Conservation (phyloP, 768 basidiomycete genomes). For the Pulveroboletus sp. region DNA sequence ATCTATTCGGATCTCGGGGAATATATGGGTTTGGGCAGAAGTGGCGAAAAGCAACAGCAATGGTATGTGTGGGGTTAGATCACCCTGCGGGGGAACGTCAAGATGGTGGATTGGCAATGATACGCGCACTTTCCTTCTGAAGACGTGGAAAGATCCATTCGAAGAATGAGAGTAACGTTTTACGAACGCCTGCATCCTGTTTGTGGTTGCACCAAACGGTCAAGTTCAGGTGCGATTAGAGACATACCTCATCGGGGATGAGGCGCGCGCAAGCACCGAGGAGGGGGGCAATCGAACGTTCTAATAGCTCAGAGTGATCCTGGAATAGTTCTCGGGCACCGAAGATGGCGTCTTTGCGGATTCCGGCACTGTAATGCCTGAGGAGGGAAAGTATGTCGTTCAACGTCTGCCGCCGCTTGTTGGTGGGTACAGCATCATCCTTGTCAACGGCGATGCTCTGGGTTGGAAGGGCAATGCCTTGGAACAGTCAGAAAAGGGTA, state of each 20-base stretch:
- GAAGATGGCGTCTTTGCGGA: constrained; percentile 71
- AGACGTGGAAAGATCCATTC: constrained; percentile 68
- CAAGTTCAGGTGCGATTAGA: not conserved
- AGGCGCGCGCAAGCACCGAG: constrained; percentile 62
- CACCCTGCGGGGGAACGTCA: constrained; percentile 44
- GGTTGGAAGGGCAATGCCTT: constrained; percentile 85
- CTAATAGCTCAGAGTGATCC: constrained; percentile 52
- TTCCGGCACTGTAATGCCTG: constrained; percentile 79
- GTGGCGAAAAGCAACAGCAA: constrained; percentile 79
- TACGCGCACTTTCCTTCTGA: constrained; percentile 42
- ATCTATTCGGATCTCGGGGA: constrained; percentile 91
- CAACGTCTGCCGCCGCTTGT: constrained; percentile 70
- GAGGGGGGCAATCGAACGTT: constrained; percentile 49
- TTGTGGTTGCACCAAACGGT: not conserved
- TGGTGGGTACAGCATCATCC: constrained; percentile 58
- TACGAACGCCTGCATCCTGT: constrained; percentile 80
- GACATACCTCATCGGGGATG: constrained; percentile 75
- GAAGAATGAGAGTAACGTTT: constrained; percentile 62
- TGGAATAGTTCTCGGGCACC: constrained; percentile 73
- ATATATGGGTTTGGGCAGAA: constrained; percentile 91
- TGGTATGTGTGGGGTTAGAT: constrained; percentile 69
- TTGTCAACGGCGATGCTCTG: constrained; percentile 71
- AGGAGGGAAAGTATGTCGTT: constrained; percentile 72
- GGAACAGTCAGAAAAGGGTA: constrained; percentile 8
- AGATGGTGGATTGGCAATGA: not conserved